These are phyloP conservation scores for Calonectria naviculata DNA, from an alignment of 2,329 filamentous ascomycete species.

Conservation along the genomic window DNA sequence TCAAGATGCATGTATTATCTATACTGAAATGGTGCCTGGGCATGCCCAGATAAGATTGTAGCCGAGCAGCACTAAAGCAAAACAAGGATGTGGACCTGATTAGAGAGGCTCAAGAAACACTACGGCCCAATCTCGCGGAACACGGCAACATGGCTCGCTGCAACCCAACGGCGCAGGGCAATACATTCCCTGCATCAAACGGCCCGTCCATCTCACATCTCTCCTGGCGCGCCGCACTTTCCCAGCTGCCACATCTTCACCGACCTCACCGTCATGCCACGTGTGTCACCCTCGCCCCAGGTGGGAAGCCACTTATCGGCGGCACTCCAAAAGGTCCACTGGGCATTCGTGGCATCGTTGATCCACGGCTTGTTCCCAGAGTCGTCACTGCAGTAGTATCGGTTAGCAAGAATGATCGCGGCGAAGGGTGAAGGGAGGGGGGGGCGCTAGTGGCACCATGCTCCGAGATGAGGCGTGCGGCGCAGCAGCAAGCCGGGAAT, in stretches of 20 bases:
- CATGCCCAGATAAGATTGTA: not conserved
- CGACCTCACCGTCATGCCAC: constrained; percentile 57
- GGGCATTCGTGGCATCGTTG: constrained; percentile 51
- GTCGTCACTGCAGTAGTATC: constrained; percentile 47
- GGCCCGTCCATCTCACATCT: constrained; percentile 7
- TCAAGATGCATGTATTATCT: not conserved
- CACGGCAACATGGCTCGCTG: not conserved
- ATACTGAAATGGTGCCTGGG: not conserved
- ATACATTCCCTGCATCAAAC: not conserved
- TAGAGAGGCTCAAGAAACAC: not conserved
- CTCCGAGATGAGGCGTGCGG: not conserved
- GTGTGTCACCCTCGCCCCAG: constrained; percentile 55
- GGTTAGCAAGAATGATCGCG: not conserved
- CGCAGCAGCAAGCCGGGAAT: not conserved
- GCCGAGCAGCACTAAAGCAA: not conserved
- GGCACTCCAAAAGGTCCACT: constrained; percentile 56
- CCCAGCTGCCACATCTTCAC: constrained; percentile 59
- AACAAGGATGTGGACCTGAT: not conserved
- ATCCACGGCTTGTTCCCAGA: constrained; percentile 59
- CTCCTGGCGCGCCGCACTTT: constrained; percentile 22
- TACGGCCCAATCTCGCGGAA: not conserved
- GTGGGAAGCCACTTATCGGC: constrained; percentile 56
- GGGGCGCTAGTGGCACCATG: not conserved
- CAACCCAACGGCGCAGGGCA: not conserved
- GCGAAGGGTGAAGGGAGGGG: too few species aligned